phyloP scores from a whole-genome alignment of 169 alveolate genomes.

The Plasmodium knowlesi region DNA sequence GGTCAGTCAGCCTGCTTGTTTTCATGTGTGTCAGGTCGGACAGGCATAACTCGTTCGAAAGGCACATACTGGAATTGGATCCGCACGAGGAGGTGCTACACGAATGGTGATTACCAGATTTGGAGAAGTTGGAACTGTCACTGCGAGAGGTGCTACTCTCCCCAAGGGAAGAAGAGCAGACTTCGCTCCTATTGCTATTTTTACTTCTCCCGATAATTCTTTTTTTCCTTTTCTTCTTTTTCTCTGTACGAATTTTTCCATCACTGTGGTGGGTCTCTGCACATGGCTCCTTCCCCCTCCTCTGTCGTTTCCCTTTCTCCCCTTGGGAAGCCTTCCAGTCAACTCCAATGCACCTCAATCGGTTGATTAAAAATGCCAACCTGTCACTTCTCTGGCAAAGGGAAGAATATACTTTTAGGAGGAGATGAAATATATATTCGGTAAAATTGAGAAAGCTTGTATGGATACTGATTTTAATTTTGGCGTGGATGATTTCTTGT shows the following conservation, averaged over 20 bases:
- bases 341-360: neutral
- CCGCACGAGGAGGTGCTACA: neutral
- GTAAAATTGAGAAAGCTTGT: slow-evolving; percentile 26
- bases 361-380: slow-evolving; percentile 11
- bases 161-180: neutral
- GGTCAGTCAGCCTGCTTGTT: neutral
- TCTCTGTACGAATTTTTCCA: neutral
- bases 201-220: neutral
- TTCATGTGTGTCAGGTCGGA: slow-evolving; percentile 72
- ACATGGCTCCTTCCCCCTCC: neutral
- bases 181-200: neutral
- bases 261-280: neutral
- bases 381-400: slow-evolving; percentile 52
- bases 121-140: neutral
- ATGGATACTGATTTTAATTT: slow-evolving; percentile 33
- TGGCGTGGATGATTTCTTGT: slow-evolving; percentile 1
- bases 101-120: neutral
- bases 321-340: neutral
- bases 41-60: slow-evolving; percentile 26
- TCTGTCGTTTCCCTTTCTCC: neutral
- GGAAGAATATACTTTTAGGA: neutral
- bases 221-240: neutral
- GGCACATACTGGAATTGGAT: neutral
- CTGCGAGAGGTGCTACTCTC: neutral
- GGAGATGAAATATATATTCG: slow-evolving; percentile 26